A percentile compares a stretch with the other conserved stretches of the same genome.
These are phyloP conservation scores for Hyparrhenia diplandra DNA, from an alignment of 176 grass and related monocot species.

Conservation along the genomic window DNA sequence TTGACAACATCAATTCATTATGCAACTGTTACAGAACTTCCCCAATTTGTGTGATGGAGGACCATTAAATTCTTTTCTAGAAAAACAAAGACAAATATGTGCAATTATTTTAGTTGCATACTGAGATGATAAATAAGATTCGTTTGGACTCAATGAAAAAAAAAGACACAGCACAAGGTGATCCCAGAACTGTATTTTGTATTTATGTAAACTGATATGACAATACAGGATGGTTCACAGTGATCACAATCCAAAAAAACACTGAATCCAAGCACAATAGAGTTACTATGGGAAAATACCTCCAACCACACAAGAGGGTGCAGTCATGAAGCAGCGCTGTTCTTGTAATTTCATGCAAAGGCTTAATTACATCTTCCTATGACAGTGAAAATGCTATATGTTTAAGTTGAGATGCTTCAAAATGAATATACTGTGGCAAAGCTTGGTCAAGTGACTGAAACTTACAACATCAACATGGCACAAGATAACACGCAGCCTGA, in stretches of 20 bases:
- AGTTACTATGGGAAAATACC: slow-evolving; percentile 40
- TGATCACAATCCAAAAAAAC: not conserved
- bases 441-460: not conserved
- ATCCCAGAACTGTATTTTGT: not conserved
- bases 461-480: slow-evolving; percentile 96
- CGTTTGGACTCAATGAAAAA: not conserved
- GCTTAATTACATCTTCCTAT: slow-evolving; percentile 95
- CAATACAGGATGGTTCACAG: not conserved
- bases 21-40: not conserved
- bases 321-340: slow-evolving; percentile 90
- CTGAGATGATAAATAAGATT: slow-evolving; percentile 6
- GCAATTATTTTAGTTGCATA: not conserved
- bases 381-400: not conserved
- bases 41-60: not conserved
- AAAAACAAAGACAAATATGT: not conserved
- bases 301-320: slow-evolving; percentile 95
- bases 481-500: slow-evolving; percentile 77
- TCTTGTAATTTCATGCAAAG: slow-evolving; percentile 92
- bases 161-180: not conserved
- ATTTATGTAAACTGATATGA: not conserved
- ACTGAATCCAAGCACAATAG: slow-evolving; percentile 18
- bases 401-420: not conserved
- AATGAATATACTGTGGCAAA: not conserved
- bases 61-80: not conserved
- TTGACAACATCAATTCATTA: not conserved